phyloP scores from a whole-genome alignment of 164 flowering plant genomes.

The Cinnamomum micranthum region DNA sequence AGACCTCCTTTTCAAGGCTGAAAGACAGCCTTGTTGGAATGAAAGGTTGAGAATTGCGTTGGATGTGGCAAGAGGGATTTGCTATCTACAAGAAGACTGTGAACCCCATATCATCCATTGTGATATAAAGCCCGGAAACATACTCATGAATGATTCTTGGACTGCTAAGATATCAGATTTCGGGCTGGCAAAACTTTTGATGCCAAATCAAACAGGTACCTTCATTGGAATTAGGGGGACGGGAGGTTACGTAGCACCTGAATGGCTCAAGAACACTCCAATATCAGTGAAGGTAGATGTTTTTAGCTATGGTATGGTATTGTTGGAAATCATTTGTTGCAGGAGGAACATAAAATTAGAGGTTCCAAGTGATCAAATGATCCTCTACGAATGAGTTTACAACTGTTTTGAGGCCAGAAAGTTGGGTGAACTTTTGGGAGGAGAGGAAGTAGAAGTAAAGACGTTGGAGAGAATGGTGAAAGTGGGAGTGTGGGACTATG shows the following conservation, averaged over 20 bases:
- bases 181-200: conserved; percentile 19
- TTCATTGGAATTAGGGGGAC: conserved; percentile 30
- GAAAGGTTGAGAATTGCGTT: conserved; percentile 20
- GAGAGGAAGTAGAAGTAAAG: conserved; percentile 15
- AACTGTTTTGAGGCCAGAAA: conserved; percentile 21
- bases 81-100: conserved; percentile 26
- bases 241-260: conserved; percentile 36
- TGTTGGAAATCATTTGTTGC: conserved; percentile 26
- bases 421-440: conserved; percentile 9
- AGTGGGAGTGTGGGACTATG: conserved; percentile 32
- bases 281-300: conserved; percentile 33
- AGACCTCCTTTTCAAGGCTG: conserved; percentile 13
- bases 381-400: conserved; percentile 26
- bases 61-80: conserved; percentile 21
- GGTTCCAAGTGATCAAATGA: conserved; percentile 12
- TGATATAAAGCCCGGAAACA: conserved; percentile 26
- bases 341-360: conserved; percentile 6
- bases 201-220: conserved; percentile 17
- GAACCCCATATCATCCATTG: conserved; percentile 28
- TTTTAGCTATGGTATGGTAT: conserved; percentile 33
- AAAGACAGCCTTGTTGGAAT: conserved; percentile 11
- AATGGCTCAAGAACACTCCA: conserved; percentile 29
- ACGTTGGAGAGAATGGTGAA: conserved; percentile 24
- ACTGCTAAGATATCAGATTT: conserved; percentile 20
- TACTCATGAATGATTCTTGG: conserved; percentile 15